phyloP scores from a whole-genome alignment of 1,139 yeast species.

The Lodderomyces theae region DNA sequence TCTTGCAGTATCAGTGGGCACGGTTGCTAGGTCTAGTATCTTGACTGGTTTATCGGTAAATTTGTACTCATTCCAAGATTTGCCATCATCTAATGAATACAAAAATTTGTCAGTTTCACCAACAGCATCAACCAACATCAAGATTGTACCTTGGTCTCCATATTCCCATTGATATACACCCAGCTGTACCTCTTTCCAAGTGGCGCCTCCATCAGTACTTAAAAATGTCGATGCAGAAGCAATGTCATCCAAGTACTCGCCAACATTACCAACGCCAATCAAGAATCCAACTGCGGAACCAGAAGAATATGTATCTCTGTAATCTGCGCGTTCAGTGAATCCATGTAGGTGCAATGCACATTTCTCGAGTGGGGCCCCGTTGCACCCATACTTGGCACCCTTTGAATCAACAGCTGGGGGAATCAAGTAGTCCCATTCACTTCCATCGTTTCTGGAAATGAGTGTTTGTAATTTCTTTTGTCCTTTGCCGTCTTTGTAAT shows the following conservation, averaged over 20 bases:
- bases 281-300: constrained; percentile 85
- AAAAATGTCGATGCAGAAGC: constrained; percentile 67
- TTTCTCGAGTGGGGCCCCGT: constrained; percentile 46
- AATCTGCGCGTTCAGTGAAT: constrained; percentile 80
- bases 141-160: constrained; percentile 90
- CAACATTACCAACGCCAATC: constrained; percentile 90
- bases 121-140: constrained; percentile 63
- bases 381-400: constrained; percentile 58
- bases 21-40: constrained; percentile 78
- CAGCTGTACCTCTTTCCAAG: constrained; percentile 77
- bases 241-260: constrained; percentile 48
- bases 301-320: constrained; percentile 82
- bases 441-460: constrained; percentile 90
- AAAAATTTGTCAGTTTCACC: constrained; percentile 56
- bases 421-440: constrained; percentile 69
- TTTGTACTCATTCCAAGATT: constrained; percentile 64
- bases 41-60: constrained; percentile 58
- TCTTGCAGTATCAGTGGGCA: constrained; percentile 84
- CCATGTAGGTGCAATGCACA: constrained; percentile 91
- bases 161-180: constrained; percentile 90
- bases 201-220: constrained; percentile 82
- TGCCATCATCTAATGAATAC: constrained; percentile 80
- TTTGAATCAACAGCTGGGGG: constrained; percentile 69
- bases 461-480: constrained; percentile 62
- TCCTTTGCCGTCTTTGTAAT: constrained; percentile 23